A percentile compares a stretch with the other conserved stretches of the same genome.
These are phyloP conservation scores for Blumeria graminis DNA, from an alignment of 2,329 filamentous ascomycete species.

Conservation along the genomic window DNA sequence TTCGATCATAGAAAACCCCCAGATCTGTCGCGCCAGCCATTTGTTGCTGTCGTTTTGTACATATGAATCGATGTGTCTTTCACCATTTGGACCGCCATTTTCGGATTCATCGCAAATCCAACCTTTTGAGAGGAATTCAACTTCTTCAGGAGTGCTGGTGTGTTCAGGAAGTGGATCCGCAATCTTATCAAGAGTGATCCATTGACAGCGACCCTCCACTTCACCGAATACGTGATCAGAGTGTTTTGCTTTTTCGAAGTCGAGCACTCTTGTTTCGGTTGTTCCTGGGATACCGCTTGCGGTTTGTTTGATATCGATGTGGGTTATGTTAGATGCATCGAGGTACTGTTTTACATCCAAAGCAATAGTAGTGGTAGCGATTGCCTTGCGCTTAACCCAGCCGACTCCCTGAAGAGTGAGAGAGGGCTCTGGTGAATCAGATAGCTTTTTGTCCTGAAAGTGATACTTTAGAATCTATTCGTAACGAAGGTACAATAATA, in stretches of 20 bases:
- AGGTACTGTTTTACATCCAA: slow-evolving; percentile 20
- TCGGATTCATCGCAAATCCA: slow-evolving; percentile 23
- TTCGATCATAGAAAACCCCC: slow-evolving; percentile 22
- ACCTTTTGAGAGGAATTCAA: slow-evolving; percentile 18
- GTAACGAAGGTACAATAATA: not conserved
- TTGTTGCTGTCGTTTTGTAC: slow-evolving; percentile 22
- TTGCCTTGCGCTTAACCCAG: slow-evolving; percentile 35
- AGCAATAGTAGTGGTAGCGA: slow-evolving; percentile 32
- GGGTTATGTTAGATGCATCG: slow-evolving; percentile 18
- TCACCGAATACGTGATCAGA: slow-evolving; percentile 38
- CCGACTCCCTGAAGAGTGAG: slow-evolving; percentile 32
- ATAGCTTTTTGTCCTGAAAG: slow-evolving; percentile 34
- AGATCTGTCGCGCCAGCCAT: slow-evolving; percentile 31
- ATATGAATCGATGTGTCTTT: slow-evolving; percentile 23
- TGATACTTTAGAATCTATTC: not conserved
- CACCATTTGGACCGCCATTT: slow-evolving; percentile 19
- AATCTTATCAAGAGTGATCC: slow-evolving; percentile 15
- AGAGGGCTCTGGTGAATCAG: slow-evolving; percentile 30
- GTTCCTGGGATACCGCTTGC: slow-evolving; percentile 35
- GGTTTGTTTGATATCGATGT: slow-evolving; percentile 35
- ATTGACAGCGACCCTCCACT: slow-evolving; percentile 24
- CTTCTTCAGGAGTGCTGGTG: not conserved
- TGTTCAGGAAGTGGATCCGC: slow-evolving; percentile 13
- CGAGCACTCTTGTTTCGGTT: slow-evolving; percentile 29
- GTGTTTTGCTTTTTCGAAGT: slow-evolving; percentile 29